phyloP scores from a whole-genome alignment of 116 monocot species.

The Iris pallida region DNA sequence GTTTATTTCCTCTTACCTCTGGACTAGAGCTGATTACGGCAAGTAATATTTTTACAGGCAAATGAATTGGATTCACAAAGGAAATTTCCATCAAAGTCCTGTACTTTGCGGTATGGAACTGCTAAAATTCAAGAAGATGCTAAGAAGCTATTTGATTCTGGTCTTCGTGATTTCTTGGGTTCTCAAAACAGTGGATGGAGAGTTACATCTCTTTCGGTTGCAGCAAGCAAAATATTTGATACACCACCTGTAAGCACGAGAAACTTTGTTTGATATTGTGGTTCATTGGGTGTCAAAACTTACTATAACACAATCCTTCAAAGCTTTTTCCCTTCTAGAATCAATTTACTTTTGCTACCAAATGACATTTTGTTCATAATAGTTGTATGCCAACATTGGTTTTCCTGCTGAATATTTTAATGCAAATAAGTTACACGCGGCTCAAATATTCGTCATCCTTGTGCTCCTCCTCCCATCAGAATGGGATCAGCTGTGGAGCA shows the following conservation, averaged over 20 bases:
- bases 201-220: slow-evolving; percentile 77
- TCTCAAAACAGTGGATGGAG: slow-evolving; percentile 55
- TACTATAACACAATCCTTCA: neutral
- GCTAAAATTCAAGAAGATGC: slow-evolving; percentile 96
- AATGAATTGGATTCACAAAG: slow-evolving; percentile 37
- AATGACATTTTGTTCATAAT: neutral
- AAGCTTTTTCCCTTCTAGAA: neutral
- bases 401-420: too few relatives aligned
- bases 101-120: slow-evolving; percentile 79
- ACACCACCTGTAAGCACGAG: slow-evolving; percentile 62
- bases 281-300: neutral
- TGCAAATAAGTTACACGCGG: too few relatives aligned
- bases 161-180: slow-evolving; percentile 67
- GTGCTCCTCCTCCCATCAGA: too few relatives aligned
- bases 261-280: neutral
- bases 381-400: too few relatives aligned
- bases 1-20: neutral
- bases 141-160: slow-evolving; percentile 74
- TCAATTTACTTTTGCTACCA: neutral
- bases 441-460: too few relatives aligned
- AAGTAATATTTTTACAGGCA: slow-evolving; percentile 31
- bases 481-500: too few relatives aligned
- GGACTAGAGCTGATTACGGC: neutral
- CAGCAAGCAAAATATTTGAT: slow-evolving; percentile 92
- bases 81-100: slow-evolving; percentile 97